Conservation (phyloP, 495 filamentous ascomycete species). For the Delitschia confertaspora region DNA sequence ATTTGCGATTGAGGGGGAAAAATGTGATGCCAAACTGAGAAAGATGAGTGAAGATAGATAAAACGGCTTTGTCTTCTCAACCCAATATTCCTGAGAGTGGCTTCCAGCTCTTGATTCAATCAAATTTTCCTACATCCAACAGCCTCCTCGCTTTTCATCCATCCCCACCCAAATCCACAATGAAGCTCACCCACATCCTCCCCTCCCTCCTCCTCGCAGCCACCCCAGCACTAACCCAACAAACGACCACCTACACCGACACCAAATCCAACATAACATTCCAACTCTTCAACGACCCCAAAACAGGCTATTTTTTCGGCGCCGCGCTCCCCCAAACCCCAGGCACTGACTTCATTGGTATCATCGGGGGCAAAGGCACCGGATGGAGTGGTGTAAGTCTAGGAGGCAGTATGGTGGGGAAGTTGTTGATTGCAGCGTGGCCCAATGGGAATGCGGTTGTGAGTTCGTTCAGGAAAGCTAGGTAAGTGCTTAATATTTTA, state of each 20-base stretch:
- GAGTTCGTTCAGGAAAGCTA: conserved; percentile 15
- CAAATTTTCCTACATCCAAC: not conserved
- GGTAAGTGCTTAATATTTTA: conserved; percentile 5
- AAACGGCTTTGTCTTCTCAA: not conserved
- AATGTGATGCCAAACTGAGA: not conserved
- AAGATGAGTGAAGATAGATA: not conserved
- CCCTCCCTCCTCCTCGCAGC: conserved; percentile 3
- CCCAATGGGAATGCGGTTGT: conserved; percentile 20
- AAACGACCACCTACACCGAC: conserved; percentile 18
- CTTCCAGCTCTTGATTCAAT: too few relatives aligned
- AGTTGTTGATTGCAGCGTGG: conserved; percentile 24
- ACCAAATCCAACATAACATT: conserved; percentile 25
- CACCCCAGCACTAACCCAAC: conserved; percentile 8
- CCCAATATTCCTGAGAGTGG: too few relatives aligned
- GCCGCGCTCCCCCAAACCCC: conserved; percentile 15
- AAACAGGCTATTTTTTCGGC: conserved; percentile 20
- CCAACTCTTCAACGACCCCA: conserved; percentile 6
- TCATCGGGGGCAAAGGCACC: conserved; percentile 22
- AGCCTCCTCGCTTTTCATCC: not conserved
- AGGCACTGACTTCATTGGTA: conserved; percentile 21
- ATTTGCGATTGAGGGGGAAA: too few relatives aligned
- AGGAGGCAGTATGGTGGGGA: conserved; percentile 18
- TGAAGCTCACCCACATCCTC: conserved; percentile 18
- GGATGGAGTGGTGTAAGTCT: conserved; percentile 23
- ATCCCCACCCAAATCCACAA: conserved; percentile 1